Percentiles rank a stretch among this genome's conserved stretches.
Conservation (phyloP, 2,329 filamentous ascomycete genomes). For the Colletotrichum chlorophyti region DNA sequence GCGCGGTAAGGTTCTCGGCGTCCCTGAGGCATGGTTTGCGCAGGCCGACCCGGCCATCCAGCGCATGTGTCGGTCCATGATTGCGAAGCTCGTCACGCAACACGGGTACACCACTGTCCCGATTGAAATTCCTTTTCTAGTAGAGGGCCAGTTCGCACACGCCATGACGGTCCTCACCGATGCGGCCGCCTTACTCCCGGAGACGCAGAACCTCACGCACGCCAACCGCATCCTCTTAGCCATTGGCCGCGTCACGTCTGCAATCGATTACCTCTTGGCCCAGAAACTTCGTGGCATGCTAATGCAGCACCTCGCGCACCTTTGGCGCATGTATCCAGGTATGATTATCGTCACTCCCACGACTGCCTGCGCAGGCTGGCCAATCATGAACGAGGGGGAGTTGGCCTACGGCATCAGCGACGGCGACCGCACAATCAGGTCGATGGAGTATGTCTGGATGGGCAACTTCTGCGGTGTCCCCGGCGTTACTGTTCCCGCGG, state of each 20-base stretch:
- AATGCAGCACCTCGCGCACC: conserved; percentile 73
- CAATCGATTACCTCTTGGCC: conserved; percentile 71
- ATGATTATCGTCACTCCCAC: conserved; percentile 77
- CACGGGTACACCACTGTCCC: conserved; percentile 61
- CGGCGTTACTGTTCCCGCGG: conserved; percentile 51
- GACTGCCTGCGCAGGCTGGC: conserved; percentile 56
- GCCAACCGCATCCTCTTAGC: conserved; percentile 72
- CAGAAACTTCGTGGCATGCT: conserved; percentile 73
- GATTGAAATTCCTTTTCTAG: conserved; percentile 63
- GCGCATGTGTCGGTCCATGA: conserved; percentile 45
- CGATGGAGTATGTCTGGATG: conserved; percentile 59
- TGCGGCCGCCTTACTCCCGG: conserved; percentile 51
- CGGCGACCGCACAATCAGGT: conserved; percentile 51
- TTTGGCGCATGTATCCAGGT: conserved; percentile 71
- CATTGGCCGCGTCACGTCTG: conserved; percentile 66
- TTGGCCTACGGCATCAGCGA: conserved; percentile 50
- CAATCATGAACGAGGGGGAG: conserved; percentile 45
- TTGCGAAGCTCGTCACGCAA: conserved; percentile 60
- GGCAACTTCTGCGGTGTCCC: conserved; percentile 59
- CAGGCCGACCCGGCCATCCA: conserved; percentile 49
- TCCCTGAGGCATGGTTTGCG: conserved; percentile 70
- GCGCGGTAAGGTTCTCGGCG: conserved; percentile 61
- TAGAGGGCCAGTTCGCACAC: conserved; percentile 74
- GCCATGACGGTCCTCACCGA: conserved; percentile 77
- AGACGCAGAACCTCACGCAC: conserved; percentile 59